A percentile compares a stretch with the other conserved stretches of the same genome.
These are phyloP conservation scores for Ceratocystis smalleyi DNA, from an alignment of 2,329 filamentous ascomycete genomes.

Conservation along the genomic window DNA sequence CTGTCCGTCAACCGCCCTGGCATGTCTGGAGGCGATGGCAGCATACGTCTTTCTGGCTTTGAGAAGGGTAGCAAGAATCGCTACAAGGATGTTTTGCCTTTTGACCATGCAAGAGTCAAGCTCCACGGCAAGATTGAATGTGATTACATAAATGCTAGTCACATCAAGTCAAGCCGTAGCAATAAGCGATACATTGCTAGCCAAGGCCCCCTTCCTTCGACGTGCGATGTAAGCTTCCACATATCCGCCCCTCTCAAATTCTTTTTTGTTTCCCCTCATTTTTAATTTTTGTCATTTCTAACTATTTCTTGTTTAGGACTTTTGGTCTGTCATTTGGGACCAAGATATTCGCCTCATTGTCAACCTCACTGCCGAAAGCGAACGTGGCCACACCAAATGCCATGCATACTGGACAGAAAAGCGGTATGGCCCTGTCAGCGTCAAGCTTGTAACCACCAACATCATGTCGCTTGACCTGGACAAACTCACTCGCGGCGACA, in stretches of 20 bases:
- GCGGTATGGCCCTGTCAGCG: constrained; percentile 60
- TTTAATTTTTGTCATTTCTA: not conserved
- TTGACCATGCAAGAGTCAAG: constrained; percentile 80
- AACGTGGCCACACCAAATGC: constrained; percentile 87
- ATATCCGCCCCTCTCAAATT: not conserved
- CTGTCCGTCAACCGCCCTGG: constrained; percentile 35
- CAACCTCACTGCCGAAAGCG: constrained; percentile 87
- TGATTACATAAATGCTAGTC: constrained; percentile 92
- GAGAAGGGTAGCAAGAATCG: constrained; percentile 92
- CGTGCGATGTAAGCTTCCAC: constrained; percentile 55
- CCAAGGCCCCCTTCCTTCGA: constrained; percentile 82
- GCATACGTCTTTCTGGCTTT: constrained; percentile 69
- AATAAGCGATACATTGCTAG: constrained; percentile 92
- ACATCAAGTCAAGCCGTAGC: constrained; percentile 63
- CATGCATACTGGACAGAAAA: constrained; percentile 80
- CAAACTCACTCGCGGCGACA: constrained; percentile 8
- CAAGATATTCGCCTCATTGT: constrained; percentile 89
- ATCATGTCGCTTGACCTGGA: constrained; percentile 62
- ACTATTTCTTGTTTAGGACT: constrained; percentile 46
- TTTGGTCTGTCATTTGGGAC: constrained; percentile 96
- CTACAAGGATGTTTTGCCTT: constrained; percentile 96
- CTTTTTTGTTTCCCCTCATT: not conserved
- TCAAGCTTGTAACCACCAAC: constrained; percentile 68
- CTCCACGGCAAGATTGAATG: constrained; percentile 55
- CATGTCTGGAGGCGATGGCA: constrained; percentile 19